Base-by-base conservation (phyloP, 352 stramenopile species). In the Phytophthora macrochlamydospora region DNA sequence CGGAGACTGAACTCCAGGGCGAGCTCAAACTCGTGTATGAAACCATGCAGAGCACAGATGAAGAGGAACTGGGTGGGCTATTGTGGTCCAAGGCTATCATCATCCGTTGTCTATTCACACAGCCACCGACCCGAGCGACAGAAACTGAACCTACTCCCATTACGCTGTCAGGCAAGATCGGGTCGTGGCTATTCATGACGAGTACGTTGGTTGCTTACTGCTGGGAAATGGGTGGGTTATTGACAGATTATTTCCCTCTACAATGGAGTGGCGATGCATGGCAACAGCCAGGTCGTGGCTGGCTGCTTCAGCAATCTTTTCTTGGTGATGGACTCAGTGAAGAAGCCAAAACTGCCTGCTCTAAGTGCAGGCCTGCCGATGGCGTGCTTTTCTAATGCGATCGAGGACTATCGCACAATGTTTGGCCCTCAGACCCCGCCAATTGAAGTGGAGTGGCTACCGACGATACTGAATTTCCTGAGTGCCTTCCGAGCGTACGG, bases 31-130 rank as follows among this genome's bases (percentile, higher is more conserved):
- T 24, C 18, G 18, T 24, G 18, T 24, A 24, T 24, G 18, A 24
- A 24, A 24, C 18, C 0, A 24, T 24, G 18, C 18, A 24, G 18
- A 93, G 37, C 56, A 76, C 51, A 7, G 68, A 87, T 28, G 63
- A 76, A 6, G 56, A 69, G n/a, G 83, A 92, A 29, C 64, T 95
- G 6, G 66, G 64, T 1, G 70, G 73, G 32, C 56, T 95, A 48
- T 65, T 95, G n/a, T 92, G 83, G 83, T 89, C 76, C 54, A 89
- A 92, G 64, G 76, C 80, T 14, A 89, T 95, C 46, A 54, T 94
- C 24, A 59, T 91, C 40, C 72, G 75, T 29, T 87, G 69, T 18
- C 69, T 83, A 29, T 66, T 91, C 18, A 73, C 73, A 30, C 75
- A 58, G 43, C 60, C 53, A 9, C 63, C 53, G 7, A 69, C 56